Evolutionary conservation across 371 early-diverging fungal genomes (phyloP).

Genomic region (Mucor mucedo): DNA sequence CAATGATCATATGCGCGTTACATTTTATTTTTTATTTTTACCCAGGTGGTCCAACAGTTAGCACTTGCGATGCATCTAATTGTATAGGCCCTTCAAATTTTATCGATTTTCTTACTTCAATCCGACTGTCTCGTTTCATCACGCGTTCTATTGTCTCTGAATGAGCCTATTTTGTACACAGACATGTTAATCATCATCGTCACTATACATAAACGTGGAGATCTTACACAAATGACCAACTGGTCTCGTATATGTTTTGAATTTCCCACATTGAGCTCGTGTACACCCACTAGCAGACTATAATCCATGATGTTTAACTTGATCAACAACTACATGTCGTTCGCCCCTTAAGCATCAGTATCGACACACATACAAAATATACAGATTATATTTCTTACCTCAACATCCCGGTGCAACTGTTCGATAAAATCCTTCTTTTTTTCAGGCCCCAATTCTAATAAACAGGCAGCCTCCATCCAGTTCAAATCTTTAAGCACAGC

Average conservation of each 20-base stretch:
- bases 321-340: constrained; percentile 59
- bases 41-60: constrained; percentile 1
- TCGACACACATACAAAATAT: background rate
- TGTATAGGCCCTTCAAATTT: constrained; percentile 69
- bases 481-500: constrained; percentile 94
- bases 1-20: no score
- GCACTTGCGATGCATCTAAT: constrained; percentile 57
- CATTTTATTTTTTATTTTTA: no score
- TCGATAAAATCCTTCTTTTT: constrained; percentile 75
- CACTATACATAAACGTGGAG: background rate
- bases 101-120: constrained; percentile 71
- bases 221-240: constrained; percentile 3
- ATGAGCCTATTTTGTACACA: constrained; percentile 31
- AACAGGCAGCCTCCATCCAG: constrained; percentile 75
- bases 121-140: constrained; percentile 54
- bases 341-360: no score
- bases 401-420: constrained; percentile 85
- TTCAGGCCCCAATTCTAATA: constrained; percentile 80
- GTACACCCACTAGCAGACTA: constrained; percentile 91
- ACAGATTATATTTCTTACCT: constrained; percentile 29
- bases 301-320: constrained; percentile 96
- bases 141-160: constrained; percentile 15
- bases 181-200: background rate
- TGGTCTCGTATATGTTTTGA: constrained; percentile 82
- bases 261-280: constrained; percentile 85